Percentiles rank a stretch among this genome's conserved stretches.
phyloP scores from a whole-genome alignment of 2,329 filamentous ascomycete species.

The Ophiostoma sp. region DNA sequence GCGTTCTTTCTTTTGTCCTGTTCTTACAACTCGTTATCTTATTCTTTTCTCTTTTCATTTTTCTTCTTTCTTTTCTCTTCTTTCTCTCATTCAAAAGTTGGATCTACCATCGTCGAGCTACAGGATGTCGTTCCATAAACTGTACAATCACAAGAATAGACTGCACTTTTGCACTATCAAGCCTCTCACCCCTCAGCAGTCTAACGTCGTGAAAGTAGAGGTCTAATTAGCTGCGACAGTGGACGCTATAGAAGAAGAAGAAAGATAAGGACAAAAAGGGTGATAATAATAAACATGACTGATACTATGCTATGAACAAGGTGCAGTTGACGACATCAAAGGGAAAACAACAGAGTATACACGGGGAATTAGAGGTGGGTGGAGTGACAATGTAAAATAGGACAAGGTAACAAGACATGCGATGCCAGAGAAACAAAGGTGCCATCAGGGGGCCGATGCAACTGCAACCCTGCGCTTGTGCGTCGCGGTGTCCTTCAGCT shows the following conservation, averaged over 20 bases:
- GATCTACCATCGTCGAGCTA: background rate
- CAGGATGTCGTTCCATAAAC: background rate
- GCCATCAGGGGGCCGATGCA: too few species aligned
- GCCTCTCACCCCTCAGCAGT: background rate
- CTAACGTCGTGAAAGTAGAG: background rate
- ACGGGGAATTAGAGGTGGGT: background rate
- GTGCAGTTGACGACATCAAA: background rate
- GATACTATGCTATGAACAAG: conserved; percentile 7
- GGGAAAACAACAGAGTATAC: background rate
- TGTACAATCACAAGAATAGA: background rate
- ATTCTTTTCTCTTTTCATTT: conserved; percentile 1
- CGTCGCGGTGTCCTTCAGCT: too few species aligned
- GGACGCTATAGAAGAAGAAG: background rate
- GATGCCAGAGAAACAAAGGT: too few species aligned
- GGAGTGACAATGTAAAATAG: too few species aligned
- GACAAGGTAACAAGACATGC: too few species aligned
- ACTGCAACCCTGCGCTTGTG: too few species aligned
- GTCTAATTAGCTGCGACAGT: conserved; percentile 1
- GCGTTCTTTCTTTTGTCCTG: background rate
- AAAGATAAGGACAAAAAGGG: background rate
- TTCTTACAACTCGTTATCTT: too few species aligned
- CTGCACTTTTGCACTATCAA: background rate
- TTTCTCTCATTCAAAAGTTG: background rate
- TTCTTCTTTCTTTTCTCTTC: background rate
- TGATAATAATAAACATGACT: conserved; percentile 7